A percentile compares a stretch with the other conserved stretches of the same genome.
phyloP scores from a whole-genome alignment of 1,284 basidiomycete genomes.

The Ceratobasidium sp. region DNA sequence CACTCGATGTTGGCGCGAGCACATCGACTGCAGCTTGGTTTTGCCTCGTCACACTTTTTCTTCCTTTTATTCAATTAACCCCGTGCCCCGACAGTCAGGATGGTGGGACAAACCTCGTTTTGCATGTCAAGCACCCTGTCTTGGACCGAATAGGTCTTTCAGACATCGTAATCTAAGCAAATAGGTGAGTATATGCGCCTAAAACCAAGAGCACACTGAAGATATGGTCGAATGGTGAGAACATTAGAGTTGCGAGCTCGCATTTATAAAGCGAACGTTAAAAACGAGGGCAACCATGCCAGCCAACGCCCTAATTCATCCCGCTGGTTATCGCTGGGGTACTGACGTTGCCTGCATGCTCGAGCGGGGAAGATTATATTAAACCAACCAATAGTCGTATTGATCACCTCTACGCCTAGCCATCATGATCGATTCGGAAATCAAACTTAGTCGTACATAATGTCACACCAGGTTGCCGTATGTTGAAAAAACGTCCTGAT shows the following conservation, averaged over 20 bases:
- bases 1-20: slow-evolving; percentile 9
- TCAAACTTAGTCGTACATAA: background rate
- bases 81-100: too few relatives aligned
- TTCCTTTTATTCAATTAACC: background rate
- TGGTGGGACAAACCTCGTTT: slow-evolving; percentile 21
- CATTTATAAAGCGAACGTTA: background rate
- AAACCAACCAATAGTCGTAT: background rate
- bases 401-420: background rate
- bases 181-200: slow-evolving; percentile 2
- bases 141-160: slow-evolving; percentile 27
- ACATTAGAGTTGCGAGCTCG: background rate
- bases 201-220: background rate
- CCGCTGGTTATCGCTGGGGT: background rate
- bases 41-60: slow-evolving; percentile 30
- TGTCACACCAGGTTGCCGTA: background rate
- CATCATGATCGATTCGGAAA: background rate
- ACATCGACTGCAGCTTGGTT: slow-evolving; percentile 13
- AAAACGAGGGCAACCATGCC: background rate
- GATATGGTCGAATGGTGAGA: background rate
- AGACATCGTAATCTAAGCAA: slow-evolving; percentile 6
- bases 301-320: background rate
- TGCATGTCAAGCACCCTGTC: slow-evolving; percentile 38
- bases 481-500: background rate
- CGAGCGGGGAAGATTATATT: background rate
- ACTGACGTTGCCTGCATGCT: background rate